Evolutionary conservation across 2,329 filamentous ascomycete genomes (phyloP), one percentile per base, ranked within the genome.

Genomic region (Tolypocladium ophioglossoides): DNA sequence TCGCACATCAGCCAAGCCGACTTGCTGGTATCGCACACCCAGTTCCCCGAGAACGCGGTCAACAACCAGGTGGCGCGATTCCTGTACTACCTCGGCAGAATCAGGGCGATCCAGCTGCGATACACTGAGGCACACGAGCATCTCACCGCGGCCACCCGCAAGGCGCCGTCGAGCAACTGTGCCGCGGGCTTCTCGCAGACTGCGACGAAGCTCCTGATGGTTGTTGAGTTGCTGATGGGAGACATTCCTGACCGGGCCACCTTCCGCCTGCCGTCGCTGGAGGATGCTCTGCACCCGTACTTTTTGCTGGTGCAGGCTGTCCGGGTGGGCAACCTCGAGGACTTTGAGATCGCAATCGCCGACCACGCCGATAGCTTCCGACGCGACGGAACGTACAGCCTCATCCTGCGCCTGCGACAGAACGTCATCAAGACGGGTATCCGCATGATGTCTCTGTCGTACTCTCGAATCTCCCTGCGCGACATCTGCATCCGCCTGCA

Each of bases 371-470:
- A 88, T 47, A 86, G 85, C 12, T 99, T 97, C 84, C 87, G 90
- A 66, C 86, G 87, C 61, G 94, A 99, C 68, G 89, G 89, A 55
- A 97, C 92, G 22, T 97, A 97, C 76, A 95, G 91, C 12, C 79
- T 99, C 55, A 95, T 97, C 64, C 81, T 97, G 59, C 91, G 94
- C 58, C 80, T 99, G 58, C 86, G 94, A 63, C 94, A 99, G 73
- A 99, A 99, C 68, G 94, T 99, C 67, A 97, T 99, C 83, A 96
- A 96, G 79, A 99, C 94, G 4, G 94, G 94, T 61, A 96, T 99
- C 59, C 90, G 94, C 63, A 96, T 97, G 91, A 95, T 99, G 83
- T 97, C 92, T 41, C 78, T 99, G 59, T 96, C 91, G 22, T 99
- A 99, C 77, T 96, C 92, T 56, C 89, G 92, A 58, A 99, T 99